phyloP scores from a whole-genome alignment of 2,329 filamentous ascomycete genomes.

The Fonsecaea pedrosoi region DNA sequence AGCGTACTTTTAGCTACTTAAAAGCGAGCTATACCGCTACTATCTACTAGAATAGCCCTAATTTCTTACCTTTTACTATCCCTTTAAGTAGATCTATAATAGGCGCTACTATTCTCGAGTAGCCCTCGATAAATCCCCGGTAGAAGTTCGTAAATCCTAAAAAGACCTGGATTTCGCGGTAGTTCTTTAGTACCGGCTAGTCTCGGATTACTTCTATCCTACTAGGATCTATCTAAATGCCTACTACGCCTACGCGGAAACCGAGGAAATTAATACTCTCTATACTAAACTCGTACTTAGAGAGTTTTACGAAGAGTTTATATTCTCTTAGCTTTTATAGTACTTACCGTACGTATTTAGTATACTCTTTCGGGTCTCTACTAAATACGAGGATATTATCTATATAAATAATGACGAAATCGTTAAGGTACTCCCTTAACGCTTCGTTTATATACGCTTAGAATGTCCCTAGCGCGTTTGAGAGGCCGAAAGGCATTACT shows the following conservation, averaged over 20 bases:
- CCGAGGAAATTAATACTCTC: not conserved
- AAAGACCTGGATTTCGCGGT: not conserved
- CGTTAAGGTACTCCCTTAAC: slow-evolving; percentile 8
- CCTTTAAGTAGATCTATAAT: not conserved
- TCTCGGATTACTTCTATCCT: not conserved
- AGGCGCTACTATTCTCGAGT: not conserved
- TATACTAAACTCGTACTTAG: not conserved
- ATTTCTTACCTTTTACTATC: not conserved
- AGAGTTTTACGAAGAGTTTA: not conserved
- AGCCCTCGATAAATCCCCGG: not conserved
- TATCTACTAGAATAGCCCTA: too few relatives aligned
- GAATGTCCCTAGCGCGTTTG: slow-evolving; percentile 19
- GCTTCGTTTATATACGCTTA: slow-evolving; percentile 1
- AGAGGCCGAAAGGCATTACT: slow-evolving; percentile 44
- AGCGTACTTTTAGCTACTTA: too few relatives aligned
- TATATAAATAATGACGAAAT: slow-evolving; percentile 9
- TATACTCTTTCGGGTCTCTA: not conserved
- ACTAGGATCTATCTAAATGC: not conserved
- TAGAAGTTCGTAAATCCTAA: not conserved
- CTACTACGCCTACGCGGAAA: not conserved
- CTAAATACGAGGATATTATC: slow-evolving; percentile 5
- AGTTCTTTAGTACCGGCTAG: not conserved
- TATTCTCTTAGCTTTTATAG: not conserved
- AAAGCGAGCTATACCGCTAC: too few relatives aligned
- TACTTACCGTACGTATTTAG: not conserved